Evolutionary conservation across 1,139 yeast species (phyloP), one percentile per base, ranked within the genome.

Genomic region (Yamadazyma sp.): DNA sequence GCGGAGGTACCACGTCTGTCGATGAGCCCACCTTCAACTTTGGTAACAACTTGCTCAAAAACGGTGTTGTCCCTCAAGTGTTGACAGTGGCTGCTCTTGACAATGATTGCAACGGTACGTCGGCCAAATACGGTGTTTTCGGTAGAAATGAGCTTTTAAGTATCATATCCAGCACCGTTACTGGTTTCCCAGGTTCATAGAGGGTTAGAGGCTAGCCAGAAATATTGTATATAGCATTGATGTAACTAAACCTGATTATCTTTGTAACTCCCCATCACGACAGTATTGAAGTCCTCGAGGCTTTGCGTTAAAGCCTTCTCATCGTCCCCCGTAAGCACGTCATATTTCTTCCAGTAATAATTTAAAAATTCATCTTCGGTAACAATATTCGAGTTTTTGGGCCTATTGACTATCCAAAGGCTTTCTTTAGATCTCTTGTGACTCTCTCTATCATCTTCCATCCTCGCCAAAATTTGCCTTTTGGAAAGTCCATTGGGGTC

Each of bases 401-500:
- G 73, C 43, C 86, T 57, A 21, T 70, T 70, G 0, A 84, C 80
- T 11, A 79, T 76, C 95, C 95, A 86, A 24, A 82, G 64, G 17
- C 70, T 75, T 53, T 88, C 96, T 50, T 87, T 86, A 12, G 84
- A 76, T 42, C 86, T 72, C 54, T 88, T 88, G 49, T 85, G 88
- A 7, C 92, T 68, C 56, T 88, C 96, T 47, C 96, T 65, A 56
- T 88, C 96, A 45, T 85, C 92, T 55, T 88, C 95, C 80, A 88
- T 86, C 43, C 96, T 67, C 28, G 76, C 67, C n/a, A 85, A 56
- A 11, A 85, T 80, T 48, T 83, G 84, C 34, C 75, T 71, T 40
- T 70, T 71, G 2, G 80, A 57, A 11, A 74, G 54, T 34, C 59
- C 48, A 27, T 57, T 51, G 31, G 57, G 46, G 22, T 56, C 47